Percentiles rank a stretch among this genome's conserved stretches.
Conservation (phyloP, 495 filamentous ascomycete genomes). For the Trichoderma virens region DNA sequence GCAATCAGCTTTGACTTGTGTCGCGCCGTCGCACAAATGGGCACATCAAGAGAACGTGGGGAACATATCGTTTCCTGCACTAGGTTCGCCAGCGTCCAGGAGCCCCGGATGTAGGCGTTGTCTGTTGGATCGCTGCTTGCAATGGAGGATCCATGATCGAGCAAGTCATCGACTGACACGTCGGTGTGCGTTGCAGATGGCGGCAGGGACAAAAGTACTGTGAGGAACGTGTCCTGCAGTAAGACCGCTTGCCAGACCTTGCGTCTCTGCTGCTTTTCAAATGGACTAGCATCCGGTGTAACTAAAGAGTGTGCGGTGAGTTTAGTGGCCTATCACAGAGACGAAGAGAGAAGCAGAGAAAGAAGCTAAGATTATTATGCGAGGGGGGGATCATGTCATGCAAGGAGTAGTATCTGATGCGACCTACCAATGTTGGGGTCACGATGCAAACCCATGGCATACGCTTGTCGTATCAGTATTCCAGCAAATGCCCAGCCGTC, state of each 20-base stretch:
- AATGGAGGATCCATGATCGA: constrained; percentile 40
- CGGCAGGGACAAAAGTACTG: constrained; percentile 63
- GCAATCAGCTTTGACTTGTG: constrained; percentile 55
- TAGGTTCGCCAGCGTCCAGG: constrained; percentile 65
- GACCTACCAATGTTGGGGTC: constrained; percentile 56
- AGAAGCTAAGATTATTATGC: not conserved
- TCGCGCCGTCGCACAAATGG: constrained; percentile 49
- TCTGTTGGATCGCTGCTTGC: constrained; percentile 48
- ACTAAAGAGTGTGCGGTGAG: constrained; percentile 26
- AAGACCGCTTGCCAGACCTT: constrained; percentile 71
- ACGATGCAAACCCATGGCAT: constrained; percentile 67
- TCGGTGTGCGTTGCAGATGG: constrained; percentile 66
- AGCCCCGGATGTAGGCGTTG: constrained; percentile 57
- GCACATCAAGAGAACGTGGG: constrained; percentile 56
- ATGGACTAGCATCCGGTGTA: constrained; percentile 45
- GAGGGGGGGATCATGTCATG: not conserved
- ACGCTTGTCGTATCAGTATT: constrained; percentile 61
- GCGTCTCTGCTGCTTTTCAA: constrained; percentile 61
- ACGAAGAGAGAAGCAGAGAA: not conserved
- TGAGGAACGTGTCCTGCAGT: constrained; percentile 69
- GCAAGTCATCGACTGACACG: constrained; percentile 57
- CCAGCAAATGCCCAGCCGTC: constrained; percentile 72
- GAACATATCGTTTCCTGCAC: constrained; percentile 62
- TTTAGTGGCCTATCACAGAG: not conserved
- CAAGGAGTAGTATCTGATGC: no score